Conservation (phyloP, 2,329 filamentous ascomycete genomes). For the Didymella segeticola region DNA sequence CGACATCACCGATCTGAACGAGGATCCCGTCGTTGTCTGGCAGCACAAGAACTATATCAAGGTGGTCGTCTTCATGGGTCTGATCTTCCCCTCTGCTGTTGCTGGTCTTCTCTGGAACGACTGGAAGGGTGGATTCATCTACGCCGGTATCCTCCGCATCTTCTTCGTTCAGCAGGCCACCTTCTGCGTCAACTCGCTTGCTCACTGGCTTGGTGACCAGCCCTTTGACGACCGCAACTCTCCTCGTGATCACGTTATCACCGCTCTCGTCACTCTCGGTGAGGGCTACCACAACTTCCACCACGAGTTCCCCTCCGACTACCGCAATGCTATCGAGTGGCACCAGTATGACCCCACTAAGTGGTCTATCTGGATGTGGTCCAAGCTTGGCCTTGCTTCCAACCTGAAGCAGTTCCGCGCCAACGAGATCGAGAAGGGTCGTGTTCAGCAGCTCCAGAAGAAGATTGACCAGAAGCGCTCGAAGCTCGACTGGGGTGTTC, state of each 20-base stretch:
- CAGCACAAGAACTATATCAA: conserved; percentile 60
- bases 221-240: conserved; percentile 55
- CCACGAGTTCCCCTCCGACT: conserved; percentile 54
- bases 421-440: conserved; percentile 55
- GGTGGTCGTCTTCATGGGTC: conserved; percentile 56
- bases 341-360: conserved; percentile 54
- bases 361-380: conserved; percentile 54
- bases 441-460: conserved; percentile 54
- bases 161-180: conserved; percentile 62
- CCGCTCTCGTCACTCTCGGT: conserved; percentile 52
- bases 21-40: conserved; percentile 58
- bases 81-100: conserved; percentile 57
- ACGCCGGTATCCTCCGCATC: conserved; percentile 60
- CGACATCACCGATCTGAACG: conserved; percentile 60
- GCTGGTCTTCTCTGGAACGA: conserved; percentile 58
- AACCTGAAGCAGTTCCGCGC: conserved; percentile 54
- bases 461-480: conserved; percentile 55
- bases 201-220: conserved; percentile 60
- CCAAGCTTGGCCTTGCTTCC: conserved; percentile 52
- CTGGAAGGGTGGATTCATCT: conserved; percentile 59
- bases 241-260: conserved; percentile 53
- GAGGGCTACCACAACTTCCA: conserved; percentile 56
- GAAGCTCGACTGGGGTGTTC: conserved; percentile 53
- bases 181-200: conserved; percentile 62
- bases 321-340: conserved; percentile 53